Conservation (phyloP, 2,329 filamentous ascomycete genomes). For the Beauveria sp. region DNA sequence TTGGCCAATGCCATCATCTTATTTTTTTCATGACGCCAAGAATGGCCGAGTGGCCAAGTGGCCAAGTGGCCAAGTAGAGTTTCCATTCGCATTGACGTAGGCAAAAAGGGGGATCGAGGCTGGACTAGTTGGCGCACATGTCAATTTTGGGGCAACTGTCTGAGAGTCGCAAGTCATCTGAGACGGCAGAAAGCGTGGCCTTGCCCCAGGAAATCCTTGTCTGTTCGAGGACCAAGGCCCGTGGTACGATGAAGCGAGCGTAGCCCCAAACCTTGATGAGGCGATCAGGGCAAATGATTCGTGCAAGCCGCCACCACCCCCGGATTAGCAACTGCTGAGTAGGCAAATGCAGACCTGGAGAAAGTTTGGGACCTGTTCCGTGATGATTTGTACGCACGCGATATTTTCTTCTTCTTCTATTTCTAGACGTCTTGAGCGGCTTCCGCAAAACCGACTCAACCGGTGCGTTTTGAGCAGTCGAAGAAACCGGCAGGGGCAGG, state of each 20-base stretch:
- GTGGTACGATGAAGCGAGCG: slow-evolving; percentile 6
- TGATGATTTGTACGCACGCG: too few species aligned
- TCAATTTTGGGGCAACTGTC: slow-evolving; percentile 1
- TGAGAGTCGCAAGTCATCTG: background rate
- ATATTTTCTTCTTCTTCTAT: too few species aligned
- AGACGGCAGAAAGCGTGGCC: background rate
- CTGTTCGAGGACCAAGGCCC: background rate
- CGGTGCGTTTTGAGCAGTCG: background rate
- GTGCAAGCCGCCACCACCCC: background rate
- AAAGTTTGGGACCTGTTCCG: too few species aligned
- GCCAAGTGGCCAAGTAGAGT: background rate
- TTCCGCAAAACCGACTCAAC: too few species aligned
- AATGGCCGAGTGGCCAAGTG: background rate
- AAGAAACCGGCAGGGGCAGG: too few species aligned
- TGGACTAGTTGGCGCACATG: background rate
- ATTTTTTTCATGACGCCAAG: background rate
- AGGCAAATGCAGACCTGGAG: too few species aligned
- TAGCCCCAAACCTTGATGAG: slow-evolving; percentile 5
- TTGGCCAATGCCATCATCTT: too few species aligned
- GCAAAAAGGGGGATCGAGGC: background rate
- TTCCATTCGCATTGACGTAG: slow-evolving; percentile 3
- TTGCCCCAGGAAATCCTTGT: slow-evolving; percentile 2
- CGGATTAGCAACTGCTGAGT: too few species aligned
- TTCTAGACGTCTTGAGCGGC: too few species aligned
- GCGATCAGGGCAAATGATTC: background rate